A percentile compares a stretch with the other conserved stretches of the same genome.
Evolutionary conservation across 2,329 filamentous ascomycete genomes (phyloP).

Genomic region (Gremmenia infestans): DNA sequence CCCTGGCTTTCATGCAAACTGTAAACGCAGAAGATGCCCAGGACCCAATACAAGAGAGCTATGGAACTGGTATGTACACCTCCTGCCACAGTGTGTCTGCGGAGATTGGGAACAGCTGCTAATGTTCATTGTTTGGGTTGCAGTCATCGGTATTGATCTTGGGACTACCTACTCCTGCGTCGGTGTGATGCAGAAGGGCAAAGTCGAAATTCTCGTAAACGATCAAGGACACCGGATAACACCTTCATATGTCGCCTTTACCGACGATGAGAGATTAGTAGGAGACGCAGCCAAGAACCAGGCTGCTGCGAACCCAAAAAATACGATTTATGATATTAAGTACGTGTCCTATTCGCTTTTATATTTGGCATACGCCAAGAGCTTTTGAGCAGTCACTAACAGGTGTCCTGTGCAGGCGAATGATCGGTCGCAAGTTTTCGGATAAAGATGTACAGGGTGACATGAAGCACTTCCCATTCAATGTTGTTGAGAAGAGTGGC

Average conservation of each 20-base stretch:
- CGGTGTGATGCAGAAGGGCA: conserved; percentile 92
- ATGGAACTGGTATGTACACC: conserved; percentile 58
- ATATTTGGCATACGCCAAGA: conserved; percentile 5
- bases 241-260: conserved; percentile 92
- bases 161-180: conserved; percentile 88
- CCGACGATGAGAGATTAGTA: conserved; percentile 92
- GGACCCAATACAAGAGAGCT: conserved; percentile 59
- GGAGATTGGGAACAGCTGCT: conserved; percentile 4
- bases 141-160: conserved; percentile 91
- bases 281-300: conserved; percentile 98
- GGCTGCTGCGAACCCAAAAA: conserved; percentile 71
- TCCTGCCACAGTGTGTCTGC: background rate
- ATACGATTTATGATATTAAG: conserved; percentile 81
- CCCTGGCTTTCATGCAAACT: conserved; percentile 76
- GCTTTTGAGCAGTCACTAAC: conserved; percentile 30
- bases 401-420: conserved; percentile 49
- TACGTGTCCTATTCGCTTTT: conserved; percentile 43
- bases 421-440: conserved; percentile 78
- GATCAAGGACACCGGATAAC: conserved; percentile 97
- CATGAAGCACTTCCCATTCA: conserved; percentile 98
- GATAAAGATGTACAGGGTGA: conserved; percentile 89
- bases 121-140: conserved; percentile 9
- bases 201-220: conserved; percentile 93
- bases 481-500: conserved; percentile 81
- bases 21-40: conserved; percentile 69